phyloP scores from a whole-genome alignment of 2,329 filamentous ascomycete genomes.

The Penicillium sp. region DNA sequence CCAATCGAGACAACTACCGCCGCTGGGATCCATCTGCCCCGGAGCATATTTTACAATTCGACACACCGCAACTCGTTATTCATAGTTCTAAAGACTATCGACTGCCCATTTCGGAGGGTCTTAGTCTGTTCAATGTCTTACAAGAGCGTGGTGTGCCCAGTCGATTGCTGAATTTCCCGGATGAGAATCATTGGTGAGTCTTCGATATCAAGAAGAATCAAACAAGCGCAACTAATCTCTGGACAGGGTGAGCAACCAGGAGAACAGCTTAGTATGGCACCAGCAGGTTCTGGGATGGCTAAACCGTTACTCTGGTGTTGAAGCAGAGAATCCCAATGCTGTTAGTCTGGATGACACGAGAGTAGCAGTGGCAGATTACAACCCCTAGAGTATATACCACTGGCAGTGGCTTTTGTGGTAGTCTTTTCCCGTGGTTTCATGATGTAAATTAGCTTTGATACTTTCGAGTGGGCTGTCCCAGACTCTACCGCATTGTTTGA shows the following conservation, averaged over 20 bases:
- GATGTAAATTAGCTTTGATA: no score
- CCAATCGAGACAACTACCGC: constrained; percentile 60
- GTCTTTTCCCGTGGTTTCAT: no score
- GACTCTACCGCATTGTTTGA: no score
- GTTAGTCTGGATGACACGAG: constrained; percentile 35
- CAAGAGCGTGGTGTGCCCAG: constrained; percentile 72
- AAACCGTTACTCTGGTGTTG: constrained; percentile 50
- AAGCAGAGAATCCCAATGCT: constrained; percentile 27
- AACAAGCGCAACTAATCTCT: constrained; percentile 1
- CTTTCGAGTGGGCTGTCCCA: no score
- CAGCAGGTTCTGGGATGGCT: constrained; percentile 74
- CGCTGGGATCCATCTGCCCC: constrained; percentile 64
- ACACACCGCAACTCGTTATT: constrained; percentile 77
- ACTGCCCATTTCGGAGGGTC: constrained; percentile 74
- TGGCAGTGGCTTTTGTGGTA: no score
- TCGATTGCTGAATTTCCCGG: constrained; percentile 73
- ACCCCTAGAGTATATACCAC: no score
- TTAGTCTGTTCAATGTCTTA: constrained; percentile 76
- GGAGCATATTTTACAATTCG: constrained; percentile 63
- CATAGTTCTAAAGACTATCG: constrained; percentile 85
- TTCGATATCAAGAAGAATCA: no score
- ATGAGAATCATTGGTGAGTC: constrained; percentile 61
- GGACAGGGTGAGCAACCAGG: constrained; percentile 71
- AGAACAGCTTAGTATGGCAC: constrained; percentile 89
- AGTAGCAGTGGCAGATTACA: constrained; percentile 32